These are phyloP conservation scores for Cylindrodendrum hubeiense DNA, from an alignment of 2,329 filamentous ascomycete species.

Conservation along the genomic window DNA sequence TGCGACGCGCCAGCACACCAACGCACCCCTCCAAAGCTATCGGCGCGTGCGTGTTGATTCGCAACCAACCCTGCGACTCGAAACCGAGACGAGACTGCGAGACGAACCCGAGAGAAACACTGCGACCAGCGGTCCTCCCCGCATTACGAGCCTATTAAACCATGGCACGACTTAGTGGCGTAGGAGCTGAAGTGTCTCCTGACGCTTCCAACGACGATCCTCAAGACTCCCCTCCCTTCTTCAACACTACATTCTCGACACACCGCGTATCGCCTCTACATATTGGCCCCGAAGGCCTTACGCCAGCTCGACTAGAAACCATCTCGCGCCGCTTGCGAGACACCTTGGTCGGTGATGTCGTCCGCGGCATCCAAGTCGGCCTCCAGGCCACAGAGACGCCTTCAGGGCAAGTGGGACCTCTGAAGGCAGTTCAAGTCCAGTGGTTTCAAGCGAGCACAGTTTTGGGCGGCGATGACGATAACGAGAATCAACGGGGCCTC, in stretches of 20 bases:
- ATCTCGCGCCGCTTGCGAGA: constrained; percentile 66
- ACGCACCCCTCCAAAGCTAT: not conserved
- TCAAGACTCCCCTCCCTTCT: constrained; percentile 58
- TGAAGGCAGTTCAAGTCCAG: constrained; percentile 62
- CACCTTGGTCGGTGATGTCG: constrained; percentile 67
- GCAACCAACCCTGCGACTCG: not conserved
- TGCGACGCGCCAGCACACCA: not conserved
- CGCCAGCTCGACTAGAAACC: constrained; percentile 52
- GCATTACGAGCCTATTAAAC: not conserved
- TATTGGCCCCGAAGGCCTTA: constrained; percentile 57
- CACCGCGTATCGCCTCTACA: constrained; percentile 68
- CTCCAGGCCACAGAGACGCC: constrained; percentile 57
- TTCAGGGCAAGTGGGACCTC: constrained; percentile 53
- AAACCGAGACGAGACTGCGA: not conserved
- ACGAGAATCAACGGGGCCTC: constrained; percentile 46
- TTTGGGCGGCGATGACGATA: constrained; percentile 46
- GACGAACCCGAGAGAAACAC: not conserved
- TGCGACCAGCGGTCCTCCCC: not conserved
- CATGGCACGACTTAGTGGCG: constrained; percentile 42
- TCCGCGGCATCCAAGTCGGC: constrained; percentile 70
- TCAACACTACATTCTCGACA: constrained; percentile 70
- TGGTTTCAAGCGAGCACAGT: constrained; percentile 55
- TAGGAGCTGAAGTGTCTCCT: constrained; percentile 29
- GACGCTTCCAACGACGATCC: constrained; percentile 28
- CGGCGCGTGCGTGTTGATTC: not conserved